Base-by-base conservation (phyloP, 2,329 filamentous ascomycete genomes). In the Lecanicillium sp. region DNA sequence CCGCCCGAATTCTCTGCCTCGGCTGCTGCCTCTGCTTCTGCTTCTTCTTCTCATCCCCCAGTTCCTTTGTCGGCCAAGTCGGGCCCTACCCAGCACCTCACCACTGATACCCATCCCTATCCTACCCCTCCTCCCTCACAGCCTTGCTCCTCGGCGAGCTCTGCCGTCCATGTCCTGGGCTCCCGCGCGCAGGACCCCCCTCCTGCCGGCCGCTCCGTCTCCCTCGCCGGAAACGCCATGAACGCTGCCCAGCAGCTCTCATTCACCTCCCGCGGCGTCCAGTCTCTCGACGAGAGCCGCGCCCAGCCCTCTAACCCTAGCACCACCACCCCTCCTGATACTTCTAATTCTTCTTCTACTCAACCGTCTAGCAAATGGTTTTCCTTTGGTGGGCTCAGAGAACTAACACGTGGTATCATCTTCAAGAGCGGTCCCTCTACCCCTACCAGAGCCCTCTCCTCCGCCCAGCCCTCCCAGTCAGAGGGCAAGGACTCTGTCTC, bases 341-440 rank as follows among this genome's bases (percentile, higher is more conserved):
- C 76, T 67, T 70, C 73, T 67, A 64, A 63, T 53, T 54, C 63
- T 54, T 55, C 59, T 67, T 53, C 62, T 62, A 55, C 63, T 65
- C 56, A 67, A 63, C 58, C 65, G 60, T 65, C 66, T 55, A 62
- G 67, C 64, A 69, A 78, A 64, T 83, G 79, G 69, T 77, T 78
- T 66, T 81, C 82, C 64, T 72, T 80, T 74, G 75, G 79, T 69
- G 77, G 79, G 73, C 77, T 86, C 68, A 86, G 81, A 75, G 86
- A 84, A 87, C 90, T 96, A 89, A 96, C 90, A 81, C 78, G 83
- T 78, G 80, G 61, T 61, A 59, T 65, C 55, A 60, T 81, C 68
- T 73, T 81, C 75, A 95, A 96, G 90, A 95, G 89, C 74, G 93
- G 88, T 59, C 87, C 89, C 58, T 84, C 90, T 52, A 90, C 91